These are phyloP conservation scores for Filobasidium uniguttulatum DNA, from an alignment of 1,284 basidiomycete species.

Conservation along the genomic window DNA sequence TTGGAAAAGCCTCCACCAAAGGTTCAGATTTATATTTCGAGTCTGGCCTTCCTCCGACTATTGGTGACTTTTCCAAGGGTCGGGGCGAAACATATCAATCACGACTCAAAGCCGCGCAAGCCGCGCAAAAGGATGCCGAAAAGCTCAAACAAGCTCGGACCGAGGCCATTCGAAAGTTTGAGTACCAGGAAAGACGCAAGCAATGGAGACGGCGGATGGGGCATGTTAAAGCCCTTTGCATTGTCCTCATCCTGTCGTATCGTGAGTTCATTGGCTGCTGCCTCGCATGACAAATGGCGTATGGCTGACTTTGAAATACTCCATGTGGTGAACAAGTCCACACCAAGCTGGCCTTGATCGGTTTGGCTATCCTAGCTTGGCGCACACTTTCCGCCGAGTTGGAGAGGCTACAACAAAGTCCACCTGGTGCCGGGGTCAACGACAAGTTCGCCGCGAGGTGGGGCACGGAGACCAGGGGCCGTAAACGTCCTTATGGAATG, in stretches of 20 bases:
- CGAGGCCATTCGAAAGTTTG: conserved; percentile 13
- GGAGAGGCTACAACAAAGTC: conserved; percentile 5
- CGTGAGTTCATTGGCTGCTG: not conserved
- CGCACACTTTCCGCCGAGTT: conserved; percentile 11
- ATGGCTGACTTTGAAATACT: not conserved
- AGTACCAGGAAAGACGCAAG: conserved; percentile 11
- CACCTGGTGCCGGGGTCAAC: conserved; percentile 7
- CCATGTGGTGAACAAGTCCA: conserved; percentile 5
- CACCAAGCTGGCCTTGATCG: conserved; percentile 7
- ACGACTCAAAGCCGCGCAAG: conserved; percentile 5
- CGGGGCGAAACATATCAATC: conserved; percentile 3
- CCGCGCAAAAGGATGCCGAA: not conserved
- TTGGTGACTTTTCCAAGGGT: conserved; percentile 10
- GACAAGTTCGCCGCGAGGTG: conserved; percentile 12
- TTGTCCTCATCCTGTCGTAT: conserved; percentile 14
- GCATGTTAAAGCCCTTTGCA: conserved; percentile 14
- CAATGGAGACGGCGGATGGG: conserved; percentile 14
- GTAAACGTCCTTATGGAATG: conserved; percentile 11
- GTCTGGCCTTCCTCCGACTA: conserved; percentile 8
- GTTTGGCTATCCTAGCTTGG: conserved; percentile 13
- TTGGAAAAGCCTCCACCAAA: conserved; percentile 8
- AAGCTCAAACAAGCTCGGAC: conserved; percentile 5
- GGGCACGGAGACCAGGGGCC: conserved; percentile 9
- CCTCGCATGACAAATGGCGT: not conserved
- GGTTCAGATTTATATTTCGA: conserved; percentile 13